Conservation (phyloP, 2,329 filamentous ascomycete genomes). For the Dactylonectria macrodidyma region DNA sequence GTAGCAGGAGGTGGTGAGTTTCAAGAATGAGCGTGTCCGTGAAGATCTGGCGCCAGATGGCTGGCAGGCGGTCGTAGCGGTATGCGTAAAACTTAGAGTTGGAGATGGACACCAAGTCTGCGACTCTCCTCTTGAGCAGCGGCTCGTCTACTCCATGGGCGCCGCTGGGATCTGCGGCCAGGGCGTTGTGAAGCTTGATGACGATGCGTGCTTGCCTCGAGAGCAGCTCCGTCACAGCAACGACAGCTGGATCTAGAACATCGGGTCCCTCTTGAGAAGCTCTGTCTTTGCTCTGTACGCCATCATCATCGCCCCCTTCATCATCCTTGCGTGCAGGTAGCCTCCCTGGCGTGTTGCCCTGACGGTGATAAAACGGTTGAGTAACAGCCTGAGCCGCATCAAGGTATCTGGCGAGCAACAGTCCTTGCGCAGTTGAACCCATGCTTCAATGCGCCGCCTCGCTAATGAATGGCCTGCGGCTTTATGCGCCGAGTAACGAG, state of each 20-base stretch:
- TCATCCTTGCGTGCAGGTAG: not conserved
- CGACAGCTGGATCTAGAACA: conserved; percentile 27
- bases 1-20: conserved; percentile 60
- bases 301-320: not conserved
- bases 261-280: not conserved
- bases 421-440: conserved; percentile 34
- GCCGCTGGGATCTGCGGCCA: not conserved
- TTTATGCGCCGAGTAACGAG: conserved; percentile 15
- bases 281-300: not conserved
- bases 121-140: conserved; percentile 60
- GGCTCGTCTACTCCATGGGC: conserved; percentile 25
- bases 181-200: conserved; percentile 40
- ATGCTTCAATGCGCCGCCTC: conserved; percentile 33
- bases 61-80: conserved; percentile 76
- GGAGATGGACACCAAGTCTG: conserved; percentile 71
- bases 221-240: conserved; percentile 48
- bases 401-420: conserved; percentile 46
- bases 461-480: not conserved
- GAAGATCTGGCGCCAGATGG: conserved; percentile 79
- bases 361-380: not conserved
- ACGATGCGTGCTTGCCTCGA: conserved; percentile 48
- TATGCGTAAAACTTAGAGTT: conserved; percentile 80
- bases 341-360: not conserved
- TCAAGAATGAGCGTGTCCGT: conserved; percentile 79
- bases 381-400: conserved; percentile 41